Conservation (phyloP, 805 yeast genomes). For the Candida arabinofermentans region DNA sequence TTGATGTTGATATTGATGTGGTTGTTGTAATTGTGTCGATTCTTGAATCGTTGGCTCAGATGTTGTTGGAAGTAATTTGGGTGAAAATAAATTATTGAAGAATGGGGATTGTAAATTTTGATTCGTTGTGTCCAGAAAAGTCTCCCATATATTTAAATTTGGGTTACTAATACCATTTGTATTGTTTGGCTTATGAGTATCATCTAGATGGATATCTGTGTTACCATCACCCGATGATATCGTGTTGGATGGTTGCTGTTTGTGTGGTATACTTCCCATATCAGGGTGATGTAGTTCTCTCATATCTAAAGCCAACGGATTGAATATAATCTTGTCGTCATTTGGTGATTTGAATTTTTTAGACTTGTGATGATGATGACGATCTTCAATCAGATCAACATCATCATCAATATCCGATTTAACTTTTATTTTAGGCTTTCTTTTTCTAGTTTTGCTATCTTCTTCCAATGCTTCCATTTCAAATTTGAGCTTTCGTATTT, state of each 20-base stretch:
- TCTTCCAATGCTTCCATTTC: conserved; percentile 39
- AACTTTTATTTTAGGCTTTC: conserved; percentile 26
- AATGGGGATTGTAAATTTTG: conserved; percentile 3
- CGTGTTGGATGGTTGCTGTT: too few relatives aligned
- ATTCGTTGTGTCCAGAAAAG: conserved; percentile 4
- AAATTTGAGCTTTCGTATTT: conserved; percentile 32
- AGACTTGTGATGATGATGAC: background rate
- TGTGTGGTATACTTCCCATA: too few relatives aligned
- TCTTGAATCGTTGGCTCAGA: too few relatives aligned
- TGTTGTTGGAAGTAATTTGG: conserved; percentile 1
- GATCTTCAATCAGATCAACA: too few relatives aligned
- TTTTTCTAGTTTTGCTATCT: conserved; percentile 37
- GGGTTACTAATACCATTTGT: background rate
- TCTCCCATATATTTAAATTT: conserved; percentile 6
- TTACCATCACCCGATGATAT: background rate
- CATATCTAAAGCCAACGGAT: conserved; percentile 24
- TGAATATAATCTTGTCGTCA: conserved; percentile 22
- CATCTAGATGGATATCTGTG: too few relatives aligned
- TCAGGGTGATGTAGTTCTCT: conserved; percentile 1
- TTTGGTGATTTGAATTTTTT: background rate
- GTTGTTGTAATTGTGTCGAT: background rate
- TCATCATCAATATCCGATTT: too few relatives aligned
- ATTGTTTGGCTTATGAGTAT: background rate
- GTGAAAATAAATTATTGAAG: conserved; percentile 1
- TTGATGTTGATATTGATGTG: background rate